These are phyloP conservation scores for Zygoascus flipseniorum DNA, from an alignment of 805 yeast species.

Conservation along the genomic window DNA sequence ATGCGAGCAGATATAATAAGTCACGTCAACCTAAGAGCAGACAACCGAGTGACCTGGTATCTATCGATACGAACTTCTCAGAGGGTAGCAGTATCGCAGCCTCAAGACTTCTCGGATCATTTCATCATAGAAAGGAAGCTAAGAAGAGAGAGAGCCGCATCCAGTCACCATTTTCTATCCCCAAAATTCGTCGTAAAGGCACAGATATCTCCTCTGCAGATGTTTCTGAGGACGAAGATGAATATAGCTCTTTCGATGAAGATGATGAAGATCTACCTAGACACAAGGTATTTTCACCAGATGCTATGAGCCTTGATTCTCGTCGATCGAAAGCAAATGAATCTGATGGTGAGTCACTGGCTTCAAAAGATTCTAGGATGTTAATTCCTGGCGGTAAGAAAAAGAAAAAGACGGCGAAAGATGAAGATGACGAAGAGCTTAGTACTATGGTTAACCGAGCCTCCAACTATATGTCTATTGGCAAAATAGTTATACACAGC, in stretches of 20 bases:
- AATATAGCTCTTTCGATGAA: neutral
- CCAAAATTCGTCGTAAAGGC: neutral
- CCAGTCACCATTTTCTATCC: neutral
- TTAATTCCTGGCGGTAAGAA: neutral
- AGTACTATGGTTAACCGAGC: conserved; percentile 70
- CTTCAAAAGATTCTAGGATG: conserved; percentile 1
- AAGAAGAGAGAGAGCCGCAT: neutral
- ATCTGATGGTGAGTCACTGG: neutral
- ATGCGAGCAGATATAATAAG: neutral
- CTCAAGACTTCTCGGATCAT: neutral
- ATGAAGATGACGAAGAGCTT: conserved; percentile 29
- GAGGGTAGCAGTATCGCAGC: neutral
- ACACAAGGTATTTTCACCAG: neutral
- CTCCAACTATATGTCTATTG: conserved; percentile 60
- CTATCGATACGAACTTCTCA: neutral
- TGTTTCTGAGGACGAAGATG: neutral
- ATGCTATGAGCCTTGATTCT: neutral
- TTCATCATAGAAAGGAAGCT: neutral
- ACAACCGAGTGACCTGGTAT: neutral
- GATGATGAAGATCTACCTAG: neutral
- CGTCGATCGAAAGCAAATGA: neutral
- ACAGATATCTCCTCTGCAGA: neutral
- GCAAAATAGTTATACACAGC: conserved; percentile 43
- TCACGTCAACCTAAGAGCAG: neutral
- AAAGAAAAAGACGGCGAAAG: conserved; percentile 3